Conservation (phyloP, 805 yeast species). For the Vanderwaltozyma verrucispora region DNA sequence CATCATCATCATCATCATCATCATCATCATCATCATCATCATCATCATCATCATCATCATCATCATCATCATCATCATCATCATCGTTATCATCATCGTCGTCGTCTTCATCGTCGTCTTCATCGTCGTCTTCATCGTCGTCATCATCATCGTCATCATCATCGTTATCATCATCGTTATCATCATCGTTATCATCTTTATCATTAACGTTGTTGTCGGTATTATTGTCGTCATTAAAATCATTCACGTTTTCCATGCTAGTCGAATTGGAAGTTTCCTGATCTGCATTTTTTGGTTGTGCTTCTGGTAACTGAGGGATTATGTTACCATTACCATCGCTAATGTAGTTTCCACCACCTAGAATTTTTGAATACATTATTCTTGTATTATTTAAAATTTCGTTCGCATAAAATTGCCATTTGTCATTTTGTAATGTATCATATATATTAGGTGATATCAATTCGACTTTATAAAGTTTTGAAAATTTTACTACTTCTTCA, state of each 20-base stretch:
- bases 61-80: not conserved
- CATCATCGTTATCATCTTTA: too few relatives aligned
- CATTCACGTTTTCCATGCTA: too few relatives aligned
- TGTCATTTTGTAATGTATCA: constrained; percentile 11
- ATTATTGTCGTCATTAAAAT: too few relatives aligned
- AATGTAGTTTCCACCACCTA: constrained; percentile 28
- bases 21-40: not conserved
- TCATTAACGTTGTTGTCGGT: too few relatives aligned
- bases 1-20: not conserved
- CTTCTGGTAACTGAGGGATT: constrained; percentile 16
- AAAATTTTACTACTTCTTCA: constrained; percentile 90
- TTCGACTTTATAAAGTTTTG: constrained; percentile 31
- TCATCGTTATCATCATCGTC: not conserved
- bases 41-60: not conserved
- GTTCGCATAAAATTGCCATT: constrained; percentile 23
- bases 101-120: not conserved
- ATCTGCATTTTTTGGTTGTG: constrained; percentile 1
- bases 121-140: not conserved
- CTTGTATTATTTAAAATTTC: constrained; percentile 26
- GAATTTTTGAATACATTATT: constrained; percentile 27
- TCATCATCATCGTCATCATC: not conserved
- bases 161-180: too few relatives aligned
- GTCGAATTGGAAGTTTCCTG: too few relatives aligned
- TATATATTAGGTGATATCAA: constrained; percentile 25
- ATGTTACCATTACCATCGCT: constrained; percentile 24